phyloP scores from a whole-genome alignment of 2,329 filamentous ascomycete species.

The Alternaria ventricosa region DNA sequence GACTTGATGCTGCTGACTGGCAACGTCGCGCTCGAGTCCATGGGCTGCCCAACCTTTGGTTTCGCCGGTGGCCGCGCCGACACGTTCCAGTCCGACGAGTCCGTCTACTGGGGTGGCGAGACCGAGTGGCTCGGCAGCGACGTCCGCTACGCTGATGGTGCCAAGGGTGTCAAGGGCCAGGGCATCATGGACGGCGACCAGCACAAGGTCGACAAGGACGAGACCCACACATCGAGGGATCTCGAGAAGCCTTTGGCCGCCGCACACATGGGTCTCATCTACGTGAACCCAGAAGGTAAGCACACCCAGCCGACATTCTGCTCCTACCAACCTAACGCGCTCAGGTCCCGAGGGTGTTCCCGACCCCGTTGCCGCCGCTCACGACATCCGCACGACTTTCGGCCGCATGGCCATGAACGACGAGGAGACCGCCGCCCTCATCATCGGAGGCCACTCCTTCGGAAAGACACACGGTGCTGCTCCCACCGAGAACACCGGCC shows the following conservation, averaged over 20 bases:
- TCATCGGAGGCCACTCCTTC: conserved; percentile 79
- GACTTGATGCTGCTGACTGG: conserved; percentile 74
- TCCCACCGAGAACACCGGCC: conserved; percentile 67
- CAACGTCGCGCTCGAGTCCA: conserved; percentile 78
- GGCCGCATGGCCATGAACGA: conserved; percentile 84
- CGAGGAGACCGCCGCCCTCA: conserved; percentile 80
- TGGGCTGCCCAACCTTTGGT: conserved; percentile 76
- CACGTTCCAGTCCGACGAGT: conserved; percentile 77
- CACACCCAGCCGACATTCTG: neutral
- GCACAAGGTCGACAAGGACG: conserved; percentile 36
- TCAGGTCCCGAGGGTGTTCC: conserved; percentile 72
- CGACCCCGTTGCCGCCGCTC: conserved; percentile 71
- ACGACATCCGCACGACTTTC: conserved; percentile 77
- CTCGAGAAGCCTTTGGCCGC: conserved; percentile 73
- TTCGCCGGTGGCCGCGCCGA: conserved; percentile 76
- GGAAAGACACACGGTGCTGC: conserved; percentile 82
- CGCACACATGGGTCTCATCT: conserved; percentile 78
- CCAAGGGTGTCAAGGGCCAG: conserved; percentile 53
- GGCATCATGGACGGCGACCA: conserved; percentile 48
- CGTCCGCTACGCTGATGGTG: conserved; percentile 66
- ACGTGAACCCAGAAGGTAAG: conserved; percentile 73
- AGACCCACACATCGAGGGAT: conserved; percentile 60
- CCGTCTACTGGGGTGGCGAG: conserved; percentile 79
- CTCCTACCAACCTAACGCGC: conserved; percentile 1
- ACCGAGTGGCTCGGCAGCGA: conserved; percentile 77